A percentile compares a stretch with the other conserved stretches of the same genome.
These are phyloP conservation scores for Boletus vinaceobasis DNA, from an alignment of 768 basidiomycete species.

Conservation along the genomic window DNA sequence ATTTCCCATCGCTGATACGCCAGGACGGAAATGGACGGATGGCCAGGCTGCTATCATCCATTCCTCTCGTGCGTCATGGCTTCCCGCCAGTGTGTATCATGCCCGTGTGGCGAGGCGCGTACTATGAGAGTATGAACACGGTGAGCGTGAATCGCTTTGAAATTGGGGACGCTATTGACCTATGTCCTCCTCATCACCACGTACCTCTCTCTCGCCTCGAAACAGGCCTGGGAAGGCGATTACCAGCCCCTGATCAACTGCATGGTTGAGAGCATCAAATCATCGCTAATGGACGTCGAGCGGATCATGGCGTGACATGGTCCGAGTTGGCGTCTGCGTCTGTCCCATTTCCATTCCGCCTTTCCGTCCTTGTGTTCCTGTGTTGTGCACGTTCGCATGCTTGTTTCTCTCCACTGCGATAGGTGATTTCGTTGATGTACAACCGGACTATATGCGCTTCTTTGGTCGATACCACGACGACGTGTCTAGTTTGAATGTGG, in stretches of 20 bases:
- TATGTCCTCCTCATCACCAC: background rate
- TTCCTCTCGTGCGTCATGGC: conserved; percentile 32
- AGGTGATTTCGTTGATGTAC: background rate
- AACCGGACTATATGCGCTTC: background rate
- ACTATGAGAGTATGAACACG: conserved; percentile 34
- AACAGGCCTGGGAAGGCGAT: conserved; percentile 33
- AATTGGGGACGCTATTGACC: background rate
- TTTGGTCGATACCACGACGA: background rate
- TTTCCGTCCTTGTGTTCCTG: background rate
- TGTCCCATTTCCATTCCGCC: background rate
- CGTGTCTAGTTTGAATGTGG: background rate
- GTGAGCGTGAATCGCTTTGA: conserved; percentile 12
- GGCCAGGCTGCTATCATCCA: conserved; percentile 33
- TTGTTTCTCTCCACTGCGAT: background rate
- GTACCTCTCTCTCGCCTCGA: background rate
- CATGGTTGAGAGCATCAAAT: conserved; percentile 26
- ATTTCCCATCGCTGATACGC: background rate
- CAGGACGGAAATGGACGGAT: conserved; percentile 37
- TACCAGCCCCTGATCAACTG: conserved; percentile 33
- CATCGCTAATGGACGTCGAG: conserved; percentile 27
- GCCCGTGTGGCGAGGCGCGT: conserved; percentile 20
- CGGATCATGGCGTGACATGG: conserved; percentile 27
- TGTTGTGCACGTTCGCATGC: background rate
- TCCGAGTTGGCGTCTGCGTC: background rate
- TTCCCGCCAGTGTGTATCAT: conserved; percentile 31